Percentiles rank a stretch among this genome's conserved stretches.
phyloP scores from a whole-genome alignment of 2,329 filamentous ascomycete species.

The Ophiostoma sp. region DNA sequence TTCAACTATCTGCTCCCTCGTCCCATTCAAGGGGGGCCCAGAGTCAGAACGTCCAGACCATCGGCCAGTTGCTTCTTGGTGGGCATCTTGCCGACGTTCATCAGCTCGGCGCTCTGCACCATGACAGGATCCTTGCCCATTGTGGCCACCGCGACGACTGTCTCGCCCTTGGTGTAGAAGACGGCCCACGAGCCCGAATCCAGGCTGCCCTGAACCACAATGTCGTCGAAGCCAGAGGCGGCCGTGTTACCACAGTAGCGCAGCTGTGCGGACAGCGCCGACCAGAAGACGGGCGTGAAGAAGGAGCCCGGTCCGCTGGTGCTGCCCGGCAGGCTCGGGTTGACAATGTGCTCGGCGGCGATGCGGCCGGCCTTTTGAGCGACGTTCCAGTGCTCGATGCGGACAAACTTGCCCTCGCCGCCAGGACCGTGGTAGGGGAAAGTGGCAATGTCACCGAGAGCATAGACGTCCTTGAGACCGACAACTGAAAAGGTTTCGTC shows the following conservation, averaged over 20 bases:
- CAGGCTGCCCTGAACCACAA: constrained; percentile 75
- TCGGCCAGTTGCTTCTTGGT: constrained; percentile 72
- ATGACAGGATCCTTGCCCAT: constrained; percentile 91
- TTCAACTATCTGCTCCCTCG: not conserved
- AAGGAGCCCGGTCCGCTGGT: constrained; percentile 56
- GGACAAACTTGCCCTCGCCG: constrained; percentile 67
- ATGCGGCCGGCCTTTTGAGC: constrained; percentile 87
- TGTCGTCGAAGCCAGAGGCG: constrained; percentile 72
- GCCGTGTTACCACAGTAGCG: constrained; percentile 89
- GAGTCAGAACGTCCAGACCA: constrained; percentile 55
- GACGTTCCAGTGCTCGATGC: constrained; percentile 99
- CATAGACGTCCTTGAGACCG: constrained; percentile 80
- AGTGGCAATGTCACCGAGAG: constrained; percentile 91
- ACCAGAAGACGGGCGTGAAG: constrained; percentile 97
- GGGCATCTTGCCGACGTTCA: constrained; percentile 80
- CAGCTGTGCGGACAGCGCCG: constrained; percentile 82
- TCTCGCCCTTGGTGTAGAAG: constrained; percentile 85
- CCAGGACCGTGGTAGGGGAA: constrained; percentile 93
- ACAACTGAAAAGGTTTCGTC: constrained; percentile 77
- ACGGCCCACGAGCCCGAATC: constrained; percentile 80
- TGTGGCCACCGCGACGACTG: constrained; percentile 82
- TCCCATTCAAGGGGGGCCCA: constrained; percentile 38
- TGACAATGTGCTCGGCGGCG: constrained; percentile 74
- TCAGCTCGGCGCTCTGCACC: constrained; percentile 78
- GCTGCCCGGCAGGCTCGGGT: constrained; percentile 55